Conservation (phyloP, 371 early-diverging fungal species). For the Lichtheimia corymbifera region DNA sequence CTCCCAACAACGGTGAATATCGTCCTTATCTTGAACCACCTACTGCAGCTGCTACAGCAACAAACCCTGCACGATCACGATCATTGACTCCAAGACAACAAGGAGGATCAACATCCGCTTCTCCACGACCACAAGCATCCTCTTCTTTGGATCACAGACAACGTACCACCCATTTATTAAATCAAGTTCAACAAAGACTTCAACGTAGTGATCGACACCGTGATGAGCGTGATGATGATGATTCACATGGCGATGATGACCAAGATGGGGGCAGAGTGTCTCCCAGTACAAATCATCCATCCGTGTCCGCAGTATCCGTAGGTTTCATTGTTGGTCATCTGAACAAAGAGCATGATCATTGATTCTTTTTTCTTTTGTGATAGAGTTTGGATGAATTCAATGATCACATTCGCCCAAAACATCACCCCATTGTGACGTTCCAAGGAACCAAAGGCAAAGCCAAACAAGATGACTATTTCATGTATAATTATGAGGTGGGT, state of each 20-base stretch:
- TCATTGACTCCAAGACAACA: too few species aligned
- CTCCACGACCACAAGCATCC: background rate
- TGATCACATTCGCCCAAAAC: too few species aligned
- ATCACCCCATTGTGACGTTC: too few species aligned
- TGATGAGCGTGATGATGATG: slow-evolving; percentile 1
- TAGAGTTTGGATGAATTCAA: background rate
- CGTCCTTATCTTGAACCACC: too few species aligned
- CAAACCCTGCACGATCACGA: too few species aligned
- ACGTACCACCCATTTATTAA: slow-evolving; percentile 11
- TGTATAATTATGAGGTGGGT: too few species aligned
- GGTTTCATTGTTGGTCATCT: too few species aligned
- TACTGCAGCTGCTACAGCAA: too few species aligned
- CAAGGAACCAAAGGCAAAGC: too few species aligned
- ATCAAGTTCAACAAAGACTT: background rate
- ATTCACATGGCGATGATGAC: slow-evolving; percentile 1
- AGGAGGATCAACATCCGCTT: background rate
- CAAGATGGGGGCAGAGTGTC: background rate
- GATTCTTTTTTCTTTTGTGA: background rate
- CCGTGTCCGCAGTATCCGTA: background rate
- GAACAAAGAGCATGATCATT: too few species aligned
- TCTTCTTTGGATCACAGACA: slow-evolving; percentile 9
- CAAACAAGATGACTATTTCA: too few species aligned
- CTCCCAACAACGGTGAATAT: too few species aligned
- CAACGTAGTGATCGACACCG: background rate
- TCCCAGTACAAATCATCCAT: slow-evolving; percentile 15